These are phyloP conservation scores for Trichopus zeylanicus DNA, from an alignment of 116 monocot species.

Conservation along the genomic window DNA sequence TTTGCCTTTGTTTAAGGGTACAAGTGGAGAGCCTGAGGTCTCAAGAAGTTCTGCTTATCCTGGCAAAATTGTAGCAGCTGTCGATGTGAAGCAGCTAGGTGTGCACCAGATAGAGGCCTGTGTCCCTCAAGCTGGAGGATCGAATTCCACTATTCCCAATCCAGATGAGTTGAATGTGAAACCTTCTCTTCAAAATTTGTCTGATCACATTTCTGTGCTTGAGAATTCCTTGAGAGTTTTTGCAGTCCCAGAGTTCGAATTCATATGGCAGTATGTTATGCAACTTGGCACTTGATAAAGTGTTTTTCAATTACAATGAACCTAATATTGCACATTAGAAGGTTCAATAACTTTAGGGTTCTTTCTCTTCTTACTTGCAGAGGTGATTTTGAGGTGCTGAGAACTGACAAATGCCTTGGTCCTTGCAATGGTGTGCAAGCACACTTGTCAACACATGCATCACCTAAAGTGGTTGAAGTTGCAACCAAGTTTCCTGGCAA, in stretches of 20 bases:
- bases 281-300: not conserved
- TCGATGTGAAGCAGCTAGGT: constrained; percentile 12
- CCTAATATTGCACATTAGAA: not conserved
- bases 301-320: not conserved
- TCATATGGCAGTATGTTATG: constrained; percentile 85
- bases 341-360: constrained; percentile 1
- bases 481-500: constrained; percentile 49
- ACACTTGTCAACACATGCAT: constrained; percentile 70
- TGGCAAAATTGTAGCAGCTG: constrained; percentile 7
- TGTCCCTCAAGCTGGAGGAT: not conserved
- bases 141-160: not conserved
- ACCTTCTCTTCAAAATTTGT: constrained; percentile 7
- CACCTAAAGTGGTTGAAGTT: constrained; percentile 60
- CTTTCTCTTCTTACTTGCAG: constrained; percentile 29
- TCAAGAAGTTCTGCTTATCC: constrained; percentile 12
- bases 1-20: constrained; percentile 9
- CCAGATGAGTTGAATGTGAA: constrained; percentile 10
- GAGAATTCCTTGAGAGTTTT: constrained; percentile 15
- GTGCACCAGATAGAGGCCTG: constrained; percentile 3
- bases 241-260: constrained; percentile 57
- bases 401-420: constrained; percentile 30
- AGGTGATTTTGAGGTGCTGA: constrained; percentile 71
- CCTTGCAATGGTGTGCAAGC: constrained; percentile 71
- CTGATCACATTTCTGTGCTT: constrained; percentile 14
- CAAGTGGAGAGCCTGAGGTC: constrained; percentile 12